A percentile compares a stretch with the other conserved stretches of the same genome.
Conservation (phyloP, 1,284 basidiomycete species). For the Inonotus obliquus region DNA sequence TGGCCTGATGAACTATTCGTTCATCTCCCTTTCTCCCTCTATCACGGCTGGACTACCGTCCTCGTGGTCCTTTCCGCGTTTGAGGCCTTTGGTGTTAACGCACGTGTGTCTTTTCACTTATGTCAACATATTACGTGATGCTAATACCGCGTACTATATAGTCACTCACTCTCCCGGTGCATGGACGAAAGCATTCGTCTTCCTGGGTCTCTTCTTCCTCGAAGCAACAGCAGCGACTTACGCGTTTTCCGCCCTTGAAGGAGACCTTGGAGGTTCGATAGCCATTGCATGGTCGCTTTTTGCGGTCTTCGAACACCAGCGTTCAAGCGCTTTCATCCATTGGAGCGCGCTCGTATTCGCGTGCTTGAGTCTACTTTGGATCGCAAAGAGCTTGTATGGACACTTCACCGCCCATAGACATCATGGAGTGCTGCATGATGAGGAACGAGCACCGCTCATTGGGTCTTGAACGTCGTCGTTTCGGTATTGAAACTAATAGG, state of each 20-base stretch:
- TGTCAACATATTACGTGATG: not conserved
- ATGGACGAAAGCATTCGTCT: constrained; percentile 92
- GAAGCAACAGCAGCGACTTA: constrained; percentile 90
- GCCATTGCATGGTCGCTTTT: constrained; percentile 82
- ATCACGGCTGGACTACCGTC: constrained; percentile 93
- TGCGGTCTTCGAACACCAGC: constrained; percentile 78
- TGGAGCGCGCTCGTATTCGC: constrained; percentile 87
- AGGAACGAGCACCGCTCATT: constrained; percentile 81
- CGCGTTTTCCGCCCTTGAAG: constrained; percentile 84
- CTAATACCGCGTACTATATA: constrained; percentile 8
- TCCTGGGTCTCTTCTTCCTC: constrained; percentile 90
- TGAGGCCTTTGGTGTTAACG: constrained; percentile 86
- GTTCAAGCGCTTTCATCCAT: constrained; percentile 70
- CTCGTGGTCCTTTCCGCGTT: constrained; percentile 86
- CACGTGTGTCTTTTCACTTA: constrained; percentile 26
- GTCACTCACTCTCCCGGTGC: constrained; percentile 63
- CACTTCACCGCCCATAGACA: constrained; percentile 38
- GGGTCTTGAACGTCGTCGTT: not conserved
- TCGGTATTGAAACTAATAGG: too few relatives aligned
- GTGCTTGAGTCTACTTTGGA: constrained; percentile 80
- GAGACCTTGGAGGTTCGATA: constrained; percentile 85
- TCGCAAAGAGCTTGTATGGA: constrained; percentile 68
- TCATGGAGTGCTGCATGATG: constrained; percentile 63
- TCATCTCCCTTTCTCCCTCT: constrained; percentile 87
- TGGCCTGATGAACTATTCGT: constrained; percentile 75